phyloP scores from a whole-genome alignment of 2,329 filamentous ascomycete genomes.

The Colletotrichum paranaense region DNA sequence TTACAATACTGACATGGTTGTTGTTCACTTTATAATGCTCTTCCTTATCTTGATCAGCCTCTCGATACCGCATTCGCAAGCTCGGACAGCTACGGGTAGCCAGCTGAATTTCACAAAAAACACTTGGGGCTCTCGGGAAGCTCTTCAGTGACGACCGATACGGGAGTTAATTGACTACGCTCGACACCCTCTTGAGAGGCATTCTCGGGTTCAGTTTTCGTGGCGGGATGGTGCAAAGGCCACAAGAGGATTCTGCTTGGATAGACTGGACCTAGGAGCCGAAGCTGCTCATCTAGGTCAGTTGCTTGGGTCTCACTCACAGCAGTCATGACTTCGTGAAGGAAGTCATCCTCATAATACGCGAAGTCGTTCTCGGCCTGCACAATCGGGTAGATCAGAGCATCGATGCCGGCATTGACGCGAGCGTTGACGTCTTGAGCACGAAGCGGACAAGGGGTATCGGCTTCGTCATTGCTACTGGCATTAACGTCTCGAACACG shows the following conservation, averaged over 20 bases:
- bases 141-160: neutral
- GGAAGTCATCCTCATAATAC: no score
- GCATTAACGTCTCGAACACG: neutral
- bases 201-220: neutral
- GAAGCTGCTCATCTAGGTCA: conserved; percentile 17
- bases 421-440: neutral
- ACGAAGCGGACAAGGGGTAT: neutral
- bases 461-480: neutral
- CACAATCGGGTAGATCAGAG: neutral
- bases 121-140: neutral
- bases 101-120: neutral
- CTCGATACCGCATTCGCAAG: neutral
- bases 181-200: neutral
- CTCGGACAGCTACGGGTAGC: neutral
- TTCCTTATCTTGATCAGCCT: neutral
- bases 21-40: neutral
- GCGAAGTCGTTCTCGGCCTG: no score
- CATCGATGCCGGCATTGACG: neutral
- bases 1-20: neutral
- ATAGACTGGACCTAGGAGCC: neutral
- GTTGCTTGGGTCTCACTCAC: neutral
- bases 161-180: neutral
- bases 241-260: conserved; percentile 14
- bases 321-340: neutral
- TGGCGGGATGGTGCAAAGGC: neutral